Evolutionary conservation across 768 basidiomycete genomes (phyloP).

Genomic region (Goffeauzyma gilvescens): DNA sequence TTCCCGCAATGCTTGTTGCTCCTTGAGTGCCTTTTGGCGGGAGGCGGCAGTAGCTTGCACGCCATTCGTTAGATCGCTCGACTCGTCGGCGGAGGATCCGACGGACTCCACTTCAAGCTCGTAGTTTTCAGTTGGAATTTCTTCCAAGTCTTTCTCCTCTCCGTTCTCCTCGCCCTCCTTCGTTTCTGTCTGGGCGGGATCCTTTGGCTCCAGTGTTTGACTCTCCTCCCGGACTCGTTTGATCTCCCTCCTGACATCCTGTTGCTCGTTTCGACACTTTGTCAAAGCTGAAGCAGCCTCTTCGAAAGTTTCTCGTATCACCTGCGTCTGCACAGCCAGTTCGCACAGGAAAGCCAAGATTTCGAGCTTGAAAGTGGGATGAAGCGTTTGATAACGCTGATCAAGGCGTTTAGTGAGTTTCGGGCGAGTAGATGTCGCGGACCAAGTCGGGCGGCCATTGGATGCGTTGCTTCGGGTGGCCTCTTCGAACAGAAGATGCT

Average conservation of each 20-base stretch:
- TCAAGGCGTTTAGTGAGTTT: conserved; percentile 32
- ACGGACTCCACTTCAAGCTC: too few relatives aligned
- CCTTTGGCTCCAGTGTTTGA: conserved; percentile 1
- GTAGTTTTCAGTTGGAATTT: too few relatives aligned
- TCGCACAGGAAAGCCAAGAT: conserved; percentile 79
- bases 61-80: too few relatives aligned
- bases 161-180: conserved; percentile 3
- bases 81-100: too few relatives aligned
- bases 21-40: conserved; percentile 21
- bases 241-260: conserved; percentile 75
- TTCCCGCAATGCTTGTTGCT: conserved; percentile 18
- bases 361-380: conserved; percentile 59
- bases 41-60: too few relatives aligned
- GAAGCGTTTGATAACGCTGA: conserved; percentile 54
- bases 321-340: conserved; percentile 71
- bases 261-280: conserved; percentile 81
- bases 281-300: conserved; percentile 74
- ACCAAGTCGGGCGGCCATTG: conserved; percentile 28
- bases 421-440: conserved; percentile 19
- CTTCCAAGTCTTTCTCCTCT: conserved; percentile 4
- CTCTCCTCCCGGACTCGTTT: neutral
- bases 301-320: conserved; percentile 74
- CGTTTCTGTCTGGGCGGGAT: conserved; percentile 1
- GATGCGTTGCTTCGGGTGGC: conserved; percentile 22
- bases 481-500: conserved; percentile 26